Percentiles rank a stretch among this genome's conserved stretches.
Conservation (phyloP, 768 basidiomycete species). For the Thelephora ganbajun region DNA sequence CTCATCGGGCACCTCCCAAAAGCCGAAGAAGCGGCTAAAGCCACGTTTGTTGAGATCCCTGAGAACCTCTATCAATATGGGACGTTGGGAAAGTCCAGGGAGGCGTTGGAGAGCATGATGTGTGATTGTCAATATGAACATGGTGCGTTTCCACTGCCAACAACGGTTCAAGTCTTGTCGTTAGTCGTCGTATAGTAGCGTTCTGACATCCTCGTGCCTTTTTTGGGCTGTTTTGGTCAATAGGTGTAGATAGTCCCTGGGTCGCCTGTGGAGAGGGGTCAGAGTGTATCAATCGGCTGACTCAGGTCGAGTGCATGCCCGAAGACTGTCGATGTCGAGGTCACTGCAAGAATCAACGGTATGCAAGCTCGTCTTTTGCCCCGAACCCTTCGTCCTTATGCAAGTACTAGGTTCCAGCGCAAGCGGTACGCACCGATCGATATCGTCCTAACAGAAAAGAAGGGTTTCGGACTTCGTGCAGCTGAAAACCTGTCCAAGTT, state of each 20-base stretch:
- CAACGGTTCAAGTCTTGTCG: background rate
- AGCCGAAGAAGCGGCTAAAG: conserved; percentile 60
- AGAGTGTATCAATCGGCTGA: conserved; percentile 94
- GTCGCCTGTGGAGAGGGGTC: conserved; percentile 75
- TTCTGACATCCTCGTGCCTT: too few species aligned
- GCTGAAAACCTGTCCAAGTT: conserved; percentile 52
- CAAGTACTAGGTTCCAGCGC: conserved; percentile 58
- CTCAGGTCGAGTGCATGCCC: conserved; percentile 91
- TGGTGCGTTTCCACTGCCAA: conserved; percentile 39
- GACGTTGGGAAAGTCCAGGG: conserved; percentile 74
- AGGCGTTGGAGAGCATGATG: conserved; percentile 83
- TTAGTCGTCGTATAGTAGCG: background rate
- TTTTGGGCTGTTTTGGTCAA: background rate
- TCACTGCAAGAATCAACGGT: conserved; percentile 92
- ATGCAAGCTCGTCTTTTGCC: conserved; percentile 11
- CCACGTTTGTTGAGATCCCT: conserved; percentile 57
- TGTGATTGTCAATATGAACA: conserved; percentile 85
- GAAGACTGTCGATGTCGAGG: conserved; percentile 75
- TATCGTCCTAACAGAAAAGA: conserved; percentile 88
- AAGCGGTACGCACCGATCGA: conserved; percentile 77
- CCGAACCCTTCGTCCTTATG: background rate
- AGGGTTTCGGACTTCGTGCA: conserved; percentile 87
- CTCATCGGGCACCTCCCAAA: conserved; percentile 72
- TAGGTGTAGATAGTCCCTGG: conserved; percentile 46
- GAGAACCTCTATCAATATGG: conserved; percentile 82